These are phyloP conservation scores for Eucalyptus melliodora DNA, from an alignment of 345 rosid genomes.

Conservation along the genomic window DNA sequence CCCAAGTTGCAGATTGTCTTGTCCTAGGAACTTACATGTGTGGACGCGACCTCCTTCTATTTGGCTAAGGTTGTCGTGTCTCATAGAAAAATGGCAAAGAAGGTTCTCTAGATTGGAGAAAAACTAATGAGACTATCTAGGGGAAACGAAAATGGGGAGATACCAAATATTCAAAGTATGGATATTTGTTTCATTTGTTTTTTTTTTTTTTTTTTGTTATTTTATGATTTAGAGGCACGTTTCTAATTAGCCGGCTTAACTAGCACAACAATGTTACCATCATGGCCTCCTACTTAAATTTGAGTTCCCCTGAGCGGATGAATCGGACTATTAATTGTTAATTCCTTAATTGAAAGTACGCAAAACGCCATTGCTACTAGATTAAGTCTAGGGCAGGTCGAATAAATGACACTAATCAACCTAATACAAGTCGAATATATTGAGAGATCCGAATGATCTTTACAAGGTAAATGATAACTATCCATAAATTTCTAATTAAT, in stretches of 20 bases:
- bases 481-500: not conserved
- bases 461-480: no score
- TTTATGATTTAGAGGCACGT: no score
- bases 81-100: not conserved
- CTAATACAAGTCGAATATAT: no score
- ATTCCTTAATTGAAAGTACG: not conserved
- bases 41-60: not conserved
- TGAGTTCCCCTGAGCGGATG: accelerated
- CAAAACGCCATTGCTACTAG: not conserved
- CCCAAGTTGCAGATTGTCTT: not conserved
- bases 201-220: no score
- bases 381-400: no score
- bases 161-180: no score
- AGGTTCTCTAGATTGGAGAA: not conserved
- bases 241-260: no score
- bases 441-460: not conserved
- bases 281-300: no score
- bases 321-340: no score
- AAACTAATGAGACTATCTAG: not conserved
- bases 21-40: not conserved
- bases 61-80: not conserved
- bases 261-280: not conserved
- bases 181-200: no score
- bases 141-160: not conserved
- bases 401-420: no score